phyloP scores from a whole-genome alignment of 306 rosid species.

The Senna siamea region DNA sequence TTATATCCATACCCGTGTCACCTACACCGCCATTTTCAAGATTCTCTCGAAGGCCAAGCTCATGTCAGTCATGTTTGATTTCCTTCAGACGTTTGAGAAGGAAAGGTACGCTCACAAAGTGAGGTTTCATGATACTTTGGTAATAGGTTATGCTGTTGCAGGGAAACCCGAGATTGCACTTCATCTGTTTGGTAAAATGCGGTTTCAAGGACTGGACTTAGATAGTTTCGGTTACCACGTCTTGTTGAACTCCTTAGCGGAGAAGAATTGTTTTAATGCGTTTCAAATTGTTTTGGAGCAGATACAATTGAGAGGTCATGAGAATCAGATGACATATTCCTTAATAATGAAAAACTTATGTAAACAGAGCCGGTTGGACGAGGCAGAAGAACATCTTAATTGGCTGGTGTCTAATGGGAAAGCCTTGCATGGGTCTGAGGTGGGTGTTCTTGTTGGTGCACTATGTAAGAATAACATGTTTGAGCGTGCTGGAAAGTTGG shows the following conservation, averaged over 20 bases:
- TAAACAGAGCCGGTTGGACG: conserved; percentile 51
- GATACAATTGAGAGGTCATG: conserved; percentile 57
- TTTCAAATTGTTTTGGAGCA: conserved; percentile 54
- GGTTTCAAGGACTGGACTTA: conserved; percentile 70
- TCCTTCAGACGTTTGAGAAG: conserved; percentile 44
- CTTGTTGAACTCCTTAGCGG: conserved; percentile 63
- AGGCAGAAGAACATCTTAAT: conserved; percentile 60
- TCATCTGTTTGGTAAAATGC: conserved; percentile 70
- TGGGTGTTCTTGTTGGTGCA: conserved; percentile 52
- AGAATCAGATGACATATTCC: conserved; percentile 46
- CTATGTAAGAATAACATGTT: conserved; percentile 57
- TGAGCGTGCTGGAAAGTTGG: conserved; percentile 54
- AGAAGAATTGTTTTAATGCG: conserved; percentile 51
- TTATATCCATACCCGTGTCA: conserved; percentile 66
- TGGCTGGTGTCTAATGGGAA: conserved; percentile 44
- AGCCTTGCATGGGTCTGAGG: conserved; percentile 41
- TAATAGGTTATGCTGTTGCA: conserved; percentile 77
- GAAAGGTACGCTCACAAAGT: conserved; percentile 18
- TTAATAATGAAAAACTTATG: conserved; percentile 62
- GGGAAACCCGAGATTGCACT: conserved; percentile 73
- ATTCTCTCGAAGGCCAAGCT: conserved; percentile 59
- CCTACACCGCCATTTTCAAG: conserved; percentile 62
- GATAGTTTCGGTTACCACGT: conserved; percentile 61
- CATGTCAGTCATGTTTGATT: conserved; percentile 56
- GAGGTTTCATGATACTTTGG: conserved; percentile 62